A percentile compares a stretch with the other conserved stretches of the same genome.
These are phyloP conservation scores for Ciborinia camelliae DNA, from an alignment of 2,329 filamentous ascomycete species.

Conservation along the genomic window DNA sequence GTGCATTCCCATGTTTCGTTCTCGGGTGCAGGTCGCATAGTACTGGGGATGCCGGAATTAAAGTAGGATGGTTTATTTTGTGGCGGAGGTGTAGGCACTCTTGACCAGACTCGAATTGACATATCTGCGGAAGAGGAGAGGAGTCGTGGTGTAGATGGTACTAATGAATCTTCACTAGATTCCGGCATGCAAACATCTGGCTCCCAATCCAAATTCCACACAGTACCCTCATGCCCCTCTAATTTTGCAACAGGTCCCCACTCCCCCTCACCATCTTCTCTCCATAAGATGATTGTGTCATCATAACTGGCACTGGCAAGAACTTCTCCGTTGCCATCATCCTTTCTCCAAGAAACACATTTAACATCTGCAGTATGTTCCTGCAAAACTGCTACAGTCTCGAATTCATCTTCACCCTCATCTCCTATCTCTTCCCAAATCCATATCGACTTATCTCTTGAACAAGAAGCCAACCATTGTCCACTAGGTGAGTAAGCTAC, in stretches of 20 bases:
- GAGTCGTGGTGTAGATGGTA: conserved; percentile 54
- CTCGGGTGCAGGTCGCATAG: conserved; percentile 68
- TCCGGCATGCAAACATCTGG: conserved; percentile 34
- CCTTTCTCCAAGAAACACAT: conserved; percentile 86
- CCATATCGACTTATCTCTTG: conserved; percentile 92
- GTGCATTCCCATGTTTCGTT: conserved; percentile 85
- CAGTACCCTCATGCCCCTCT: conserved; percentile 77
- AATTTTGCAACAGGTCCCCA: conserved; percentile 87
- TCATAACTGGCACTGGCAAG: conserved; percentile 93
- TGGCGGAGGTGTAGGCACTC: conserved; percentile 40
- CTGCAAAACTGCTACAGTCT: conserved; percentile 90
- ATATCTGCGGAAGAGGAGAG: conserved; percentile 83
- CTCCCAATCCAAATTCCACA: conserved; percentile 84
- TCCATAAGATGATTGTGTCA: conserved; percentile 81
- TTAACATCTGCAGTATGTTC: conserved; percentile 97
- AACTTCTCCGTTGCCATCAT: conserved; percentile 61
- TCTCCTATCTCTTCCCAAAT: conserved; percentile 90
- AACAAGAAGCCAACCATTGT: conserved; percentile 82
- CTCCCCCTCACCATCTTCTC: conserved; percentile 79
- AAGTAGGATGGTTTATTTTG: conserved; percentile 35
- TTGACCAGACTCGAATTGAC: conserved; percentile 75
- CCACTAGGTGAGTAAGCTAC: conserved; percentile 72
- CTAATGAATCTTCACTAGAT: conserved; percentile 40
- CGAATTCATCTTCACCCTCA: conserved; percentile 88
- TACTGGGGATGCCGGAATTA: conserved; percentile 72